Evolutionary conservation across 306 rosid genomes (phyloP).

Genomic region (Comarum palustre): DNA sequence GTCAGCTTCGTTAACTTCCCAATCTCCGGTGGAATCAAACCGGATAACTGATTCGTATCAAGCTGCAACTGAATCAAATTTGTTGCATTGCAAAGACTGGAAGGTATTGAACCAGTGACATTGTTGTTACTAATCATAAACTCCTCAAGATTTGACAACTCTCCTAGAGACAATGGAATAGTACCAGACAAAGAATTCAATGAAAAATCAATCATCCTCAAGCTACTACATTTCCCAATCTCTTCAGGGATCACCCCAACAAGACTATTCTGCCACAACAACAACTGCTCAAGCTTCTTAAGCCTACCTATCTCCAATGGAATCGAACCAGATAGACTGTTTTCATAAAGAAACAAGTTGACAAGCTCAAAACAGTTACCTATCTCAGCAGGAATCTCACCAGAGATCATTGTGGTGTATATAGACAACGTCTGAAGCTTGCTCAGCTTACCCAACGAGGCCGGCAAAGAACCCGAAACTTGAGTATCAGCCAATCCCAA

Average conservation of each 20-base stretch:
- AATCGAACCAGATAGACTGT: constrained; percentile 73
- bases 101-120: constrained; percentile 83
- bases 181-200: constrained; percentile 78
- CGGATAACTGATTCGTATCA: constrained; percentile 86
- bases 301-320: constrained; percentile 79
- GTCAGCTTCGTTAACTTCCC: constrained; percentile 55
- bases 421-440: constrained; percentile 75
- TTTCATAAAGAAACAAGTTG: constrained; percentile 74
- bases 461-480: constrained; percentile 69
- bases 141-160: constrained; percentile 58
- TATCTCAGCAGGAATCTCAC: constrained; percentile 81
- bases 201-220: constrained; percentile 80
- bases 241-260: constrained; percentile 72
- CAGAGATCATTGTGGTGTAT: constrained; percentile 85
- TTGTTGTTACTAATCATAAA: constrained; percentile 87
- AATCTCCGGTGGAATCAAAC: constrained; percentile 77
- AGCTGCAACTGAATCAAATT: constrained; percentile 73
- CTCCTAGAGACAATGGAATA: constrained; percentile 66
- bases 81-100: constrained; percentile 58
- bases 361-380: constrained; percentile 90
- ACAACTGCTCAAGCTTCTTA: constrained; percentile 65
- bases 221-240: constrained; percentile 73
- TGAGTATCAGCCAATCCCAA: constrained; percentile 77
- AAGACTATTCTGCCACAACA: constrained; percentile 80
- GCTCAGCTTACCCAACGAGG: constrained; percentile 61